These are phyloP conservation scores for Austropuccinia psidii DNA, from an alignment of 1,284 basidiomycete species.

Conservation along the genomic window DNA sequence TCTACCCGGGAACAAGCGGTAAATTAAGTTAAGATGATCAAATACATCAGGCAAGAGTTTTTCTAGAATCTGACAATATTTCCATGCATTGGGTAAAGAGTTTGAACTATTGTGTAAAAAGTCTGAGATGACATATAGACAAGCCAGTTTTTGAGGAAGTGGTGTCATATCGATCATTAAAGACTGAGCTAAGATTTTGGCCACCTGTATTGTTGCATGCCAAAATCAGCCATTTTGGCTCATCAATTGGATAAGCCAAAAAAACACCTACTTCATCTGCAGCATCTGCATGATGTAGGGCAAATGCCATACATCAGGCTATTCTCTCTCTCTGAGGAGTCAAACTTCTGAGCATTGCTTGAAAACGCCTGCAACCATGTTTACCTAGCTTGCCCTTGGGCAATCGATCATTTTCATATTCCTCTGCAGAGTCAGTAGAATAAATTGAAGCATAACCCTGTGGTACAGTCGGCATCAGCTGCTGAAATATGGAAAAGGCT, in stretches of 20 bases:
- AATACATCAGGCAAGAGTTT: slow-evolving; percentile 76
- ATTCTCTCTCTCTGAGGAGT: slow-evolving; percentile 81
- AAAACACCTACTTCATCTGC: slow-evolving; percentile 64
- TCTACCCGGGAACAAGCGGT: slow-evolving; percentile 79
- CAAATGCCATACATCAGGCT: slow-evolving; percentile 89
- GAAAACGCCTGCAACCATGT: slow-evolving; percentile 70
- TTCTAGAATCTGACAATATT: slow-evolving; percentile 85
- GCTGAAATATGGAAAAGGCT: not conserved
- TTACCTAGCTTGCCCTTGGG: slow-evolving; percentile 65
- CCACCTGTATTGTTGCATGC: slow-evolving; percentile 63
- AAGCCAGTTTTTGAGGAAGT: slow-evolving; percentile 88
- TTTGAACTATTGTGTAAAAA: slow-evolving; percentile 81
- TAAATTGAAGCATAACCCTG: slow-evolving; percentile 85
- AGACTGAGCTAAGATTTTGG: slow-evolving; percentile 74
- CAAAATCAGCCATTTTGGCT: no score
- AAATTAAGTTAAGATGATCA: slow-evolving; percentile 84
- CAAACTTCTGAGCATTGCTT: slow-evolving; percentile 77
- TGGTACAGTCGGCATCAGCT: not conserved
- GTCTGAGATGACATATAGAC: slow-evolving; percentile 90
- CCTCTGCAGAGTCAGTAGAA: slow-evolving; percentile 90
- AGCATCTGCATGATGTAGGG: slow-evolving; percentile 86
- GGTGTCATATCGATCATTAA: slow-evolving; percentile 77
- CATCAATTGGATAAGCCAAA: not conserved
- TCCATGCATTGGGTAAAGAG: slow-evolving; percentile 59
- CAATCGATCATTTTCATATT: slow-evolving; percentile 72